phyloP scores from a whole-genome alignment of 1,284 basidiomycete species.

The Rhizoctonia solani region DNA sequence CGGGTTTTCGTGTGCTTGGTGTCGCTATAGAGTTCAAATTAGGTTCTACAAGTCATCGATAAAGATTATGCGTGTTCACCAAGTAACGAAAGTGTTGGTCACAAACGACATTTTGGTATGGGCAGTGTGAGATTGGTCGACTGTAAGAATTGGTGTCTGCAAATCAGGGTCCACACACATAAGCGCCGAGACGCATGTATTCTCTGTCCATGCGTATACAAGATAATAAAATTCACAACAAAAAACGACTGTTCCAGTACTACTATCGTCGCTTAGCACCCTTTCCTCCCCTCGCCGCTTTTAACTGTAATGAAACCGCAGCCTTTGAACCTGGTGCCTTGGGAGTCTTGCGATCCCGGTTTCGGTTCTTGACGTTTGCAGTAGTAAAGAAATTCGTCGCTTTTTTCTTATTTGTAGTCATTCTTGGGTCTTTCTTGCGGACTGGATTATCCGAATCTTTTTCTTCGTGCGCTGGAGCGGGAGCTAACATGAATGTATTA shows the following conservation, averaged over 20 bases:
- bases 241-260: neutral
- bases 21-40: slow-evolving; percentile 53
- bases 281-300: slow-evolving; percentile 22
- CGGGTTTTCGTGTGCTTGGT: slow-evolving; percentile 89
- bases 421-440: slow-evolving; percentile 66
- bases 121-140: neutral
- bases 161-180: neutral
- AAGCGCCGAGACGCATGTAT: neutral
- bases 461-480: slow-evolving; percentile 34
- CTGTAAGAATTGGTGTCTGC: neutral
- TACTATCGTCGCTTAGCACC: slow-evolving; percentile 17
- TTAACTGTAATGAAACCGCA: slow-evolving; percentile 17
- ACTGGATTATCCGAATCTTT: slow-evolving; percentile 40
- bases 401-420: slow-evolving; percentile 94
- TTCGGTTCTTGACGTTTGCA: slow-evolving; percentile 90
- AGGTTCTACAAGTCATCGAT: neutral
- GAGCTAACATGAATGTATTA: neutral
- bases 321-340: slow-evolving; percentile 1
- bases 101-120: slow-evolving; percentile 23
- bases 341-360: slow-evolving; percentile 41
- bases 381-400: slow-evolving; percentile 88
- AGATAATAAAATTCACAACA: no score
- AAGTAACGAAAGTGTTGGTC: slow-evolving; percentile 17
- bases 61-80: neutral
- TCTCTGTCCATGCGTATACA: no score